These are phyloP conservation scores for Apodospora peruviana DNA, from an alignment of 495 filamentous ascomycete genomes.

Conservation along the genomic window DNA sequence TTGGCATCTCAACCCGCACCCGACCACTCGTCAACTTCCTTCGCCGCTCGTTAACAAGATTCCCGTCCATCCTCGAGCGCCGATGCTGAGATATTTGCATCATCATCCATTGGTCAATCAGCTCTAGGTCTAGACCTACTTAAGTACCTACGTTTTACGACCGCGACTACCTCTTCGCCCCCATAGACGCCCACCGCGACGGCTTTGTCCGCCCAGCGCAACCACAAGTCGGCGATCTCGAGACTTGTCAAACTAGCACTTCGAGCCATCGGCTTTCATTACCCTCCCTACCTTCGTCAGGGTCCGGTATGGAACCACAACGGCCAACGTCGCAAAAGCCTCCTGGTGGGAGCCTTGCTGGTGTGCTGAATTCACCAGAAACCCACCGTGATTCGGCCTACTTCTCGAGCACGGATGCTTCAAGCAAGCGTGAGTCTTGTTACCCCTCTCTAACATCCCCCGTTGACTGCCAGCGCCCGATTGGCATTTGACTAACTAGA, in stretches of 20 bases:
- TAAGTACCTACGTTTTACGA: not conserved
- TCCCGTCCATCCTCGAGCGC: too few relatives aligned
- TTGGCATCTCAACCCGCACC: too few relatives aligned
- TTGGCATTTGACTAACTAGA: constrained; percentile 11
- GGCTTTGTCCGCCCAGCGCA: too few relatives aligned
- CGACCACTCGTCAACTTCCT: too few relatives aligned
- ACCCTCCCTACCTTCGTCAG: too few relatives aligned
- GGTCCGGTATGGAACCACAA: constrained; percentile 33
- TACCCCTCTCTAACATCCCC: too few relatives aligned
- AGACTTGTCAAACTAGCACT: too few relatives aligned
- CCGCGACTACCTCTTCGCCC: not conserved
- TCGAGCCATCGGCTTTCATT: too few relatives aligned
- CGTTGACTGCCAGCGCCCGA: too few relatives aligned
- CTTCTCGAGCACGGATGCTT: constrained; percentile 47
- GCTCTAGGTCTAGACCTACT: not conserved
- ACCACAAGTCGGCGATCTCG: too few relatives aligned
- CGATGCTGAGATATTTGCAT: not conserved
- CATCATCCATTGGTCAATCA: not conserved
- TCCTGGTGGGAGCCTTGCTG: constrained; percentile 43
- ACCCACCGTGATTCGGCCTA: constrained; percentile 52
- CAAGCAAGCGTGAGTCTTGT: constrained; percentile 46
- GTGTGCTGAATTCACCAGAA: constrained; percentile 44
- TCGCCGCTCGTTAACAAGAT: too few relatives aligned
- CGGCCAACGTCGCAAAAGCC: constrained; percentile 41
- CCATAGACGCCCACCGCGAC: too few relatives aligned